Evolutionary conservation across 441 rosid genomes (phyloP).

Genomic region (Euphorbia schlechtendalii): DNA sequence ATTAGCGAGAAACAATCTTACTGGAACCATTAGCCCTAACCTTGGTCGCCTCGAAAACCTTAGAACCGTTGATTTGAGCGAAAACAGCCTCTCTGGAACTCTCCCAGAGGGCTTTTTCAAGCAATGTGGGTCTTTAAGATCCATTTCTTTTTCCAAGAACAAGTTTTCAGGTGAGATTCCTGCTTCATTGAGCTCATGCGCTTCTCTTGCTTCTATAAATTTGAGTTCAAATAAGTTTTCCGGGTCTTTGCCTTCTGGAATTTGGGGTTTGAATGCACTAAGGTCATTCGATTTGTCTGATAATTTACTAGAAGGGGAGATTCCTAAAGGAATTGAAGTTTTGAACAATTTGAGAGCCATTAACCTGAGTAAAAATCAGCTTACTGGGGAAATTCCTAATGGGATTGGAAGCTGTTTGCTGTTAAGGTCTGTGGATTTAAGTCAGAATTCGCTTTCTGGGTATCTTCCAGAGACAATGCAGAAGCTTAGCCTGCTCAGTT

Average conservation of each 20-base stretch:
- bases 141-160: conserved; percentile 62
- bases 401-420: conserved; percentile 65
- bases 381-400: conserved; percentile 54
- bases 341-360: conserved; percentile 52
- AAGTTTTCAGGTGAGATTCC: conserved; percentile 65
- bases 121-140: conserved; percentile 71
- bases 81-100: conserved; percentile 57
- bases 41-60: conserved; percentile 54
- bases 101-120: conserved; percentile 61
- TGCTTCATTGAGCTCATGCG: conserved; percentile 52
- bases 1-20: conserved; percentile 69
- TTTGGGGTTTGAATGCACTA: conserved; percentile 62
- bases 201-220: conserved; percentile 24
- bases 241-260: conserved; percentile 50
- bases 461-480: conserved; percentile 60
- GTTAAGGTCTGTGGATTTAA: conserved; percentile 50
- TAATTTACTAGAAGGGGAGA: conserved; percentile 60
- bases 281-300: conserved; percentile 66
- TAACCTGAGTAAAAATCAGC: conserved; percentile 48
- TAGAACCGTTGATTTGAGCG: conserved; percentile 56
- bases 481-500: conserved; percentile 39
- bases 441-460: conserved; percentile 62
- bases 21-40: conserved; percentile 52
- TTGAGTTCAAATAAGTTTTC: conserved; percentile 29
- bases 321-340: conserved; percentile 55